phyloP scores from a whole-genome alignment of 2,329 filamentous ascomycete species.

The Colletotrichum costaricense region DNA sequence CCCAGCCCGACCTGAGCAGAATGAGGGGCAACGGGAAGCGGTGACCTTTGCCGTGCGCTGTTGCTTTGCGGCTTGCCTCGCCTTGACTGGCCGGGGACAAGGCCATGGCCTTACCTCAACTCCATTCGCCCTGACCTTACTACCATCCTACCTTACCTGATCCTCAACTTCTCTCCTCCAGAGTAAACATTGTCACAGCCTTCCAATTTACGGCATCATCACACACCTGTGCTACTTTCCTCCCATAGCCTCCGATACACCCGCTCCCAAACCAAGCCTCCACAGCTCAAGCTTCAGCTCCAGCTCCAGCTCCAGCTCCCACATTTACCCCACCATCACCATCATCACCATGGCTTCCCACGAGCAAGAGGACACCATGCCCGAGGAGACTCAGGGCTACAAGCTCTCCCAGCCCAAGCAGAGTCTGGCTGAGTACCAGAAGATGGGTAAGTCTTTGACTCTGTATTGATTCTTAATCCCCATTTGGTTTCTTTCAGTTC shows the following conservation, averaged over 20 bases:
- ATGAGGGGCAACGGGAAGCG: slow-evolving; percentile 32
- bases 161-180: slow-evolving; percentile 27
- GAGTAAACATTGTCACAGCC: slow-evolving; percentile 29
- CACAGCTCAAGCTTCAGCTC: not conserved
- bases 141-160: slow-evolving; percentile 8
- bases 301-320: slow-evolving; percentile 4
- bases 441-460: slow-evolving; percentile 79
- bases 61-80: not conserved
- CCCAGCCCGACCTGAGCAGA: not conserved
- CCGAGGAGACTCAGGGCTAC: slow-evolving; percentile 93
- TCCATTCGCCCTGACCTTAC: not conserved
- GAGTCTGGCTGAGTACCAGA: slow-evolving; percentile 92
- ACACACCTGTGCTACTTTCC: not conserved
- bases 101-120: not conserved
- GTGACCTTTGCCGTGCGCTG: slow-evolving; percentile 20
- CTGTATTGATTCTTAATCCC: not conserved
- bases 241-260: not conserved
- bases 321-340: slow-evolving; percentile 31
- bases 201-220: slow-evolving; percentile 8
- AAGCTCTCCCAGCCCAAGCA: slow-evolving; percentile 98
- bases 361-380: slow-evolving; percentile 80
- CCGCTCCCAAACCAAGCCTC: not conserved
- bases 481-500: not conserved
- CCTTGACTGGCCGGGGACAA: not conserved
- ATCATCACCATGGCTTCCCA: slow-evolving; percentile 70